Percentiles rank a stretch among this genome's conserved stretches.
phyloP scores from a whole-genome alignment of 805 yeast genomes.

The Pichia phayaonensis region DNA sequence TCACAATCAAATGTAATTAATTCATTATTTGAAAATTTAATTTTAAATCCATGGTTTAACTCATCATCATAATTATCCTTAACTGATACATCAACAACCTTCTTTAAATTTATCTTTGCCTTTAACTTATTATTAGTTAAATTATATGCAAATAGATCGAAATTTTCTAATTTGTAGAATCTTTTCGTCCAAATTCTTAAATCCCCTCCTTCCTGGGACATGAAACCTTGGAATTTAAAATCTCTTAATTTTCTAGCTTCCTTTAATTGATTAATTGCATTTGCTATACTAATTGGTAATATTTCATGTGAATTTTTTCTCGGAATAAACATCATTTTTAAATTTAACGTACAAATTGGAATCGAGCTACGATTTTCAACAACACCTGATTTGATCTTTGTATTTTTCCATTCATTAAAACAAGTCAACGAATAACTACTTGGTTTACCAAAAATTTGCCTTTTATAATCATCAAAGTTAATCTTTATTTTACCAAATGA shows the following conservation, averaged over 20 bases:
- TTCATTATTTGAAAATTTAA: constrained; percentile 74
- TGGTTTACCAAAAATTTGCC: constrained; percentile 46
- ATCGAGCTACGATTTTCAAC: constrained; percentile 40
- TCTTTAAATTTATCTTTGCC: constrained; percentile 67
- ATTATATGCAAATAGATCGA: constrained; percentile 67
- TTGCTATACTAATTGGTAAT: constrained; percentile 61
- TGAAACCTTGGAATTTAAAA: constrained; percentile 50
- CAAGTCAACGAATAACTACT: constrained; percentile 50
- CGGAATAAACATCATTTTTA: constrained; percentile 64
- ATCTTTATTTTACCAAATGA: constrained; percentile 78
- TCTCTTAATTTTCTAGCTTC: constrained; percentile 26
- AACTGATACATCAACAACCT: constrained; percentile 46
- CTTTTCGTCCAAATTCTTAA: constrained; percentile 66
- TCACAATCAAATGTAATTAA: constrained; percentile 82
- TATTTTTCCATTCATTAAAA: constrained; percentile 74
- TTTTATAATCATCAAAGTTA: constrained; percentile 50
- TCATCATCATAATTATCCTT: constrained; percentile 48
- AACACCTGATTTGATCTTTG: constrained; percentile 21
- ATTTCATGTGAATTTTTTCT: constrained; percentile 51
- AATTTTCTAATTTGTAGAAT: constrained; percentile 65
- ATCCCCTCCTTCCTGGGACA: constrained; percentile 92
- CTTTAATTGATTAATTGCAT: constrained; percentile 37
- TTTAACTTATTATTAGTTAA: constrained; percentile 61
- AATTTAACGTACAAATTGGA: constrained; percentile 56
- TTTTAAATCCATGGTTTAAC: constrained; percentile 66